Conservation (phyloP, 2,329 filamentous ascomycete genomes). For the Botrytis hyacinthi region DNA sequence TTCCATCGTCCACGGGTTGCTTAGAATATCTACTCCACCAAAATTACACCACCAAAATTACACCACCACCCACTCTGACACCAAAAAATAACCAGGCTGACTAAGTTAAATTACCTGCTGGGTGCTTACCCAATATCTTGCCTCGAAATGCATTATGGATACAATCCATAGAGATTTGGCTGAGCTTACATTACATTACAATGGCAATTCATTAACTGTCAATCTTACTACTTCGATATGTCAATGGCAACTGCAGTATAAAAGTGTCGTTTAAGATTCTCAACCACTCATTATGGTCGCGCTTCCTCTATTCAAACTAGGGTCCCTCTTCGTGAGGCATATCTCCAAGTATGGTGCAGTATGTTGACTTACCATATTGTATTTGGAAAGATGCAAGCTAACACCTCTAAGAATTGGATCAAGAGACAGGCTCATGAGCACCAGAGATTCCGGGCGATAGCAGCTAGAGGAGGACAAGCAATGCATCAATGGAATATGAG, state of each 20-base stretch:
- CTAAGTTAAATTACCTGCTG: not conserved
- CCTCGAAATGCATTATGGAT: not conserved
- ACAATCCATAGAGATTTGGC: not conserved
- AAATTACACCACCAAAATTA: constrained; percentile 6
- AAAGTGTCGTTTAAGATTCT: not conserved
- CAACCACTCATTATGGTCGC: constrained; percentile 52
- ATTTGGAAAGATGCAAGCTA: constrained; percentile 19
- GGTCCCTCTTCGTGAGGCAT: constrained; percentile 61
- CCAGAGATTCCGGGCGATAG: constrained; percentile 57
- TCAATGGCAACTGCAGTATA: not conserved
- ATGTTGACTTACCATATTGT: constrained; percentile 36
- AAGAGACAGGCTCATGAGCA: constrained; percentile 66
- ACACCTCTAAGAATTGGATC: constrained; percentile 56
- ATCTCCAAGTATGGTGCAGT: constrained; percentile 69
- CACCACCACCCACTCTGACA: not conserved
- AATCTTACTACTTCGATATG: not conserved
- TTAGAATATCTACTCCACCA: not conserved
- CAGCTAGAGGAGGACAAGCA: constrained; percentile 59
- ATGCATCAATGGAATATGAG: constrained; percentile 69
- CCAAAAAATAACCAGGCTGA: not conserved
- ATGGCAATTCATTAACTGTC: not conserved
- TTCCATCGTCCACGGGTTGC: too few species aligned
- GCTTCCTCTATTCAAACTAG: constrained; percentile 66
- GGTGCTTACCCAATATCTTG: not conserved
- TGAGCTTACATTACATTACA: not conserved